Base-by-base conservation (phyloP, 1,284 basidiomycete genomes). In the Peniophora sp. region DNA sequence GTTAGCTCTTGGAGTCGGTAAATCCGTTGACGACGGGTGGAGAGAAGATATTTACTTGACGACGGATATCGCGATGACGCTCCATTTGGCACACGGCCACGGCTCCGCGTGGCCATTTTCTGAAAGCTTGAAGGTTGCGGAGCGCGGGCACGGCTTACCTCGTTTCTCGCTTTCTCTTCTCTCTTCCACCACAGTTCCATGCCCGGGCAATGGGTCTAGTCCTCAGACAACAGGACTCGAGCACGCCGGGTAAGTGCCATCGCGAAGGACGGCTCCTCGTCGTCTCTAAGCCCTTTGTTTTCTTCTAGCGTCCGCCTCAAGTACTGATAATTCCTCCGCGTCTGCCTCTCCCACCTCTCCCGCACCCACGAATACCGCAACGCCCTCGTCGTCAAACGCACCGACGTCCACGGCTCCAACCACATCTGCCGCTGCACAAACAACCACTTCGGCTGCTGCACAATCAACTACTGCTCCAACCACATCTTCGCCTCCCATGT, bases 301-400 rank as follows among this genome's bases (percentile, higher is more conserved):
- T 14, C 16, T 34, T 36, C 27, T 11, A 24, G 16, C 27, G 47
- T 24, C 24, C 17, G 16, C 24, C 49, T 41, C 32, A 22, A 43
- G 16, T 46, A 45, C 25, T 32, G 20, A 17, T 19, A 16, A 35
- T 49, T 53, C 22, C 57, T 52, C 27, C 54, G 46, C 47, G 8
- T 53, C 53, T 43, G 50, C 54, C 6, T 47, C 54, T 48, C 65
- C 65, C 2, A 64, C 59, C 23, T 17, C 49, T 14, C 24, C 52
- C 14, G 36, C 48, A 32, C 48, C 47, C 1, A 35, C 19, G 45
- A 49, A 46, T 44, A 52, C 52, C 45, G 24, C 50, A 52, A n/a
- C 48, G n/a, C 32, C 50, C 35, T 38, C 51, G 22, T 49, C 44
- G 48, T 48, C 46, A 20, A 23, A 52, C 48, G 47, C 51, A 19